Evolutionary conservation across 2,329 filamentous ascomycete genomes (phyloP).

Genomic region (Fusarium nanum): DNA sequence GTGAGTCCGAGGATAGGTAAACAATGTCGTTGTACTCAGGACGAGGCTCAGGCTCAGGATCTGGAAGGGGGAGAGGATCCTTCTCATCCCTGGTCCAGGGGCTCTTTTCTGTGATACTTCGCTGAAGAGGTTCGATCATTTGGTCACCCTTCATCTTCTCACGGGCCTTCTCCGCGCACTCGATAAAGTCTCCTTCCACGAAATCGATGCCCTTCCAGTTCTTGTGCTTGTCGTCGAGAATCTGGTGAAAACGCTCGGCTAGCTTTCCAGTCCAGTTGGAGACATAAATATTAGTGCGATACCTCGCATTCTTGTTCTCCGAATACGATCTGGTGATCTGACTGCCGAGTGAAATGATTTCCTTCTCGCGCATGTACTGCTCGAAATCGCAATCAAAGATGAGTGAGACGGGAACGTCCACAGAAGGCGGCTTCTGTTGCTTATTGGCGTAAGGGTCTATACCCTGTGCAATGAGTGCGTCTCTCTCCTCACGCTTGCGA

Average conservation of each 20-base stretch:
- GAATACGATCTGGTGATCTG: constrained; percentile 92
- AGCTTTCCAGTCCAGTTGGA: constrained; percentile 82
- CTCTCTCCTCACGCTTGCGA: constrained; percentile 62
- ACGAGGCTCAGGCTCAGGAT: constrained; percentile 49
- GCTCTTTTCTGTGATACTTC: constrained; percentile 47
- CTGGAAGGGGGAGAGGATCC: constrained; percentile 51
- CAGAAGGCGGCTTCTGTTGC: constrained; percentile 53
- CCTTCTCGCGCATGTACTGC: constrained; percentile 86
- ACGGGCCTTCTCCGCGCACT: constrained; percentile 73
- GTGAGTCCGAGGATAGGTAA: constrained; percentile 93
- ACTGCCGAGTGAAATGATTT: constrained; percentile 82
- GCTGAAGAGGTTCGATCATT: constrained; percentile 68
- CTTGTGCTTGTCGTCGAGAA: constrained; percentile 76
- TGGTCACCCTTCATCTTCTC: constrained; percentile 73
- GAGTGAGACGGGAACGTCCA: constrained; percentile 79
- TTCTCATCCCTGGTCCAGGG: constrained; percentile 50
- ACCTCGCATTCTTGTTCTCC: constrained; percentile 79
- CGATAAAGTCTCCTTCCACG: constrained; percentile 77
- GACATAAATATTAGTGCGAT: constrained; percentile 77
- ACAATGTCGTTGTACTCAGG: constrained; percentile 67
- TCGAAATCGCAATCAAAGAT: constrained; percentile 95
- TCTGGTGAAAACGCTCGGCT: constrained; percentile 81
- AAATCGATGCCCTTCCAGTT: constrained; percentile 85
- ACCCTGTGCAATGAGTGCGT: constrained; percentile 62
- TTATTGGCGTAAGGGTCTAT: constrained; percentile 54